Evolutionary conservation across 768 basidiomycete species (phyloP), one percentile per base, ranked within the genome.

Genomic region (Termitomyces sp.): DNA sequence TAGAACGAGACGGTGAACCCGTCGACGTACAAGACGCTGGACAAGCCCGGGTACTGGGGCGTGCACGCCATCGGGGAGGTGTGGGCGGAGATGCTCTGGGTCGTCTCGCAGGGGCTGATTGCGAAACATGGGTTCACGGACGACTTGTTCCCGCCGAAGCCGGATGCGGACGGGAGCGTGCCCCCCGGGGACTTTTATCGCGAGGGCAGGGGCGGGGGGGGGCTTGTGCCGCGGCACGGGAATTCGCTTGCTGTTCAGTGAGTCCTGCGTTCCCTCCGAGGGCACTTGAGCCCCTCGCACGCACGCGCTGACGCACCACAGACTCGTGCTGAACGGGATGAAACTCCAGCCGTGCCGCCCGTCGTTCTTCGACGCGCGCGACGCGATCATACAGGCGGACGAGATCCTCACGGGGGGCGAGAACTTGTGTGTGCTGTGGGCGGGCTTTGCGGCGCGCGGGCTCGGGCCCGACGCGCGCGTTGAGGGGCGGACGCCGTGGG

Each of bases 291-390:
- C n/a, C n/a, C n/a, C n/a, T n/a, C n/a, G n/a, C n/a, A n/a, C n/a
- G n/a, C n/a, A n/a, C n/a, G n/a, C n/a, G n/a, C n/a, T n/a, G n/a
- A n/a, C n/a, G n/a, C n/a, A n/a, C n/a, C n/a, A n/a, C n/a, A n/a
- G n/a, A n/a, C 85, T 98, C 46, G 87, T 97, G 44, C 55, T 98
- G 30, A 87, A 88, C 68, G 94, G 80, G 10, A 96, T 99, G 94
- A 98, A 98, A 80, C 76, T 97, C 45, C 95, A 98, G 68, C 85
- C 87, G 3, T 99, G 96, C 75, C 81, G 88, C 28, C 96, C 96
- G 20, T 80, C 78, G 47, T 95, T 96, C 86, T 90, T 94, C 66
- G 86, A 94, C 56, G 90, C 94, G 18, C 85, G 94, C 59, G 86
- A 88, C 69, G 91, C 93, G 16, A 94, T 96, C 70, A 84, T 96